Conservation (phyloP, 73 alveolate genomes). For the Paramecium primaurelia region DNA sequence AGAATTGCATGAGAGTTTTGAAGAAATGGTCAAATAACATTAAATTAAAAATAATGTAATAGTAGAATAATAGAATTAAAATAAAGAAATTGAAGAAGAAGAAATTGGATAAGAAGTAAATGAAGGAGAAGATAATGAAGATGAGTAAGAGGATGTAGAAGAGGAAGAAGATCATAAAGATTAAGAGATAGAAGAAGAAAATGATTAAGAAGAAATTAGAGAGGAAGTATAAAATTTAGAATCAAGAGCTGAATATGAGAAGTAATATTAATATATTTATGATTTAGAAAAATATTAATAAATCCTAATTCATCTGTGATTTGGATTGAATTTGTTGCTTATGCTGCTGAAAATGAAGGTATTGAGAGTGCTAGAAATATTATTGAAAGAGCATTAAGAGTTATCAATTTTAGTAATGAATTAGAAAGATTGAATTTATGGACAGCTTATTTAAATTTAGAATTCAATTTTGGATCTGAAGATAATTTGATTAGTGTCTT, state of each 20-base stretch:
- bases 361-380: slow-evolving; percentile 84
- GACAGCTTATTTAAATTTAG: slow-evolving; percentile 93
- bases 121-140: slow-evolving; percentile 55
- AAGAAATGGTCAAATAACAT: background rate
- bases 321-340: slow-evolving; percentile 93
- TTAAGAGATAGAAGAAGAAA: slow-evolving; percentile 67
- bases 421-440: slow-evolving; percentile 87
- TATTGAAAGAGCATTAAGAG: slow-evolving; percentile 92
- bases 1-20: background rate
- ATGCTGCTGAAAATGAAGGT: slow-evolving; percentile 80
- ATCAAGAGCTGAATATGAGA: slow-evolving; percentile 74
- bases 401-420: slow-evolving; percentile 79
- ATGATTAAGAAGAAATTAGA: slow-evolving; percentile 67
- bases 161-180: slow-evolving; percentile 69
- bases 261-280: slow-evolving; percentile 53
- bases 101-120: slow-evolving; percentile 31
- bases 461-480: slow-evolving; percentile 86
- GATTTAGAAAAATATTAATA: slow-evolving; percentile 73
- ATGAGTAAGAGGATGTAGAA: slow-evolving; percentile 71
- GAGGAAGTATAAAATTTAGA: slow-evolving; percentile 69
- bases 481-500: slow-evolving; percentile 76
- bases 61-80: background rate
- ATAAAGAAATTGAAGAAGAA: background rate
- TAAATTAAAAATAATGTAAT: background rate
- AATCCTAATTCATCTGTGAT: slow-evolving; percentile 80